These are phyloP conservation scores for Eurotiales sp. DNA, from an alignment of 2,329 filamentous ascomycete genomes.

Conservation along the genomic window DNA sequence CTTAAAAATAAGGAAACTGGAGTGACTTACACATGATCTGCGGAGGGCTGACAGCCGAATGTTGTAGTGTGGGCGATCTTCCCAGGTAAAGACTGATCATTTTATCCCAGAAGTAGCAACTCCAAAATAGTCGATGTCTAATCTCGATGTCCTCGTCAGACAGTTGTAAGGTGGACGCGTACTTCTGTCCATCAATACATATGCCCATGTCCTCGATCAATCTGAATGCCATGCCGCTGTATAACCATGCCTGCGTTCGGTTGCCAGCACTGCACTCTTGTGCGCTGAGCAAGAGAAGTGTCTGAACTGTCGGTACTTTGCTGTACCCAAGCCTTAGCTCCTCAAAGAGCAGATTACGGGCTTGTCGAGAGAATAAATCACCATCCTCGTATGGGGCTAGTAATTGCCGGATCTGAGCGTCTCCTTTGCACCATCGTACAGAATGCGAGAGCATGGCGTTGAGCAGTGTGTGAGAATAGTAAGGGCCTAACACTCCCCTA, in stretches of 20 bases:
- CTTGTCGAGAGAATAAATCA: constrained; percentile 51
- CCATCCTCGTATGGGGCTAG: constrained; percentile 55
- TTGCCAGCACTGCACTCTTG: constrained; percentile 59
- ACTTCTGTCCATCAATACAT: constrained; percentile 54
- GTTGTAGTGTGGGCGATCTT: constrained; percentile 53
- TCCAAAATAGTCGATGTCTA: constrained; percentile 59
- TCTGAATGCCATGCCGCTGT: constrained; percentile 55
- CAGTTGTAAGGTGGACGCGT: constrained; percentile 49
- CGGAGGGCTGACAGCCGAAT: constrained; percentile 54
- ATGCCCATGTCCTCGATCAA: constrained; percentile 56
- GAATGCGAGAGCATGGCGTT: constrained; percentile 58
- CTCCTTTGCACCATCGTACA: constrained; percentile 55
- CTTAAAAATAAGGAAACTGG: background rate
- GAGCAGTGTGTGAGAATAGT: constrained; percentile 55
- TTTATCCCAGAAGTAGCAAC: constrained; percentile 64
- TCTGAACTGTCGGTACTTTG: constrained; percentile 58
- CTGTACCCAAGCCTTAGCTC: constrained; percentile 51
- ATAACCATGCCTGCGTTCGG: constrained; percentile 58
- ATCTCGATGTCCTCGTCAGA: constrained; percentile 60
- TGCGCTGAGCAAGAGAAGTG: constrained; percentile 57
- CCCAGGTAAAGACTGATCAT: constrained; percentile 59
- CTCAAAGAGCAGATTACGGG: constrained; percentile 52
- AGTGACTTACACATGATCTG: constrained; percentile 51
- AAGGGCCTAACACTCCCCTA: constrained; percentile 43
- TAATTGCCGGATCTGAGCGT: constrained; percentile 48